Percentiles rank a stretch among this genome's conserved stretches.
Conservation (phyloP, 306 rosid genomes). For the Nissolia schottii region DNA sequence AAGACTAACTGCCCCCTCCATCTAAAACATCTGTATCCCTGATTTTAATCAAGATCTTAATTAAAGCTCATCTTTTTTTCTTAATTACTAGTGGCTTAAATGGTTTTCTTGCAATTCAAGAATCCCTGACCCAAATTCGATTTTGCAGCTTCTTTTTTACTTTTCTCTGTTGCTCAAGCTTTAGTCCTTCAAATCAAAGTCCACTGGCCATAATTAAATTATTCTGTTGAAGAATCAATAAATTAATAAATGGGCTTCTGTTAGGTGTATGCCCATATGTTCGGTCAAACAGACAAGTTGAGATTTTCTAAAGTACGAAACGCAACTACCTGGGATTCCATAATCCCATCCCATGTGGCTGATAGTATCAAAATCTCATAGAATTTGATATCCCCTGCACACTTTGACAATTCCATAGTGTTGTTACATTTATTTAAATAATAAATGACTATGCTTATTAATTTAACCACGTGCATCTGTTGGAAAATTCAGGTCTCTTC, state of each 20-base stretch:
- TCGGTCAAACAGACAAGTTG: constrained; percentile 35
- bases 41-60: neutral
- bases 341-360: constrained; percentile 56
- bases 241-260: neutral
- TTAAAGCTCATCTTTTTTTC: neutral
- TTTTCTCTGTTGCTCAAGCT: neutral
- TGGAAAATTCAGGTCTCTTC: constrained; percentile 57
- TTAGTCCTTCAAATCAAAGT: neutral
- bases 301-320: constrained; percentile 22
- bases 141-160: neutral
- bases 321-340: constrained; percentile 40
- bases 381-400: neutral
- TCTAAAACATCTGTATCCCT: constrained; percentile 16
- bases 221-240: neutral
- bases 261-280: constrained; percentile 12
- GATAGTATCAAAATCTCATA: neutral
- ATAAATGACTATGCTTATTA: neutral
- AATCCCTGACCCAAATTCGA: constrained; percentile 3
- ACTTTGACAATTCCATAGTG: neutral
- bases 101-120: constrained; percentile 20
- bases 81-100: neutral
- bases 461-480: neutral
- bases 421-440: neutral
- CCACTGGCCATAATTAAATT: neutral
- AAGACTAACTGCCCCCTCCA: constrained; percentile 23